phyloP scores from a whole-genome alignment of 2,329 filamentous ascomycete species.

The Arthrobotrys entomopaga region DNA sequence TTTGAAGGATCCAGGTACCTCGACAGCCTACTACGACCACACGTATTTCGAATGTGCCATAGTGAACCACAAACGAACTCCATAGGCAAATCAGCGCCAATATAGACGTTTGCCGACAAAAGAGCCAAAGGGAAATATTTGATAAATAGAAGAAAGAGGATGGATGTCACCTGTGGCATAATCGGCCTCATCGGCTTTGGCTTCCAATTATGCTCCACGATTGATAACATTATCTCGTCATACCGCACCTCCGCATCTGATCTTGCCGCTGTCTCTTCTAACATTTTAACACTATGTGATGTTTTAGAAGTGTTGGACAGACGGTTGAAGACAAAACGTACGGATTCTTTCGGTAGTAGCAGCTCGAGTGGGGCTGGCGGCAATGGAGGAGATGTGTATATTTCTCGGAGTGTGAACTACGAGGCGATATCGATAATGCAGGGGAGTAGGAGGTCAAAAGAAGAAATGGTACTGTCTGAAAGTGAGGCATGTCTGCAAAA shows the following conservation, averaged over 20 bases:
- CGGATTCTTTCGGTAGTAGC: slow-evolving; percentile 19
- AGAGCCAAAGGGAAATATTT: background rate
- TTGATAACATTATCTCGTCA: slow-evolving; percentile 44
- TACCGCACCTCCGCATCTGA: slow-evolving; percentile 43
- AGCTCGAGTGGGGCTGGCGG: slow-evolving; percentile 3
- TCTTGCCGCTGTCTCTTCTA: slow-evolving; percentile 30
- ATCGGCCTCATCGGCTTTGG: slow-evolving; percentile 54
- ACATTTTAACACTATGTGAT: slow-evolving; percentile 41
- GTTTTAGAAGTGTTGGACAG: slow-evolving; percentile 41
- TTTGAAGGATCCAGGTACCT: background rate
- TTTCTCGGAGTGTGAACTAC: slow-evolving; percentile 4
- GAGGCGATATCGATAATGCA: background rate
- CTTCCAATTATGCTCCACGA: slow-evolving; percentile 45
- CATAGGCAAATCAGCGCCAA: background rate
- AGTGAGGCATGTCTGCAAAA: slow-evolving; percentile 51
- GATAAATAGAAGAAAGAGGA: background rate
- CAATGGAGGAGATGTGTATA: background rate
- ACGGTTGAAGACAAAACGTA: slow-evolving; percentile 29
- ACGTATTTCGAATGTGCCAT: slow-evolving; percentile 16
- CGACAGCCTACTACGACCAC: background rate
- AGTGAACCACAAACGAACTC: slow-evolving; percentile 8
- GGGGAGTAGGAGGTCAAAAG: background rate
- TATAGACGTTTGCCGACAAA: background rate
- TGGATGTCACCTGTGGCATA: slow-evolving; percentile 46
- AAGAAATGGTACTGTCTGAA: slow-evolving; percentile 43